Base-by-base conservation (phyloP, 805 yeast genomes). In the Zygotorulaspora chibaensis region DNA sequence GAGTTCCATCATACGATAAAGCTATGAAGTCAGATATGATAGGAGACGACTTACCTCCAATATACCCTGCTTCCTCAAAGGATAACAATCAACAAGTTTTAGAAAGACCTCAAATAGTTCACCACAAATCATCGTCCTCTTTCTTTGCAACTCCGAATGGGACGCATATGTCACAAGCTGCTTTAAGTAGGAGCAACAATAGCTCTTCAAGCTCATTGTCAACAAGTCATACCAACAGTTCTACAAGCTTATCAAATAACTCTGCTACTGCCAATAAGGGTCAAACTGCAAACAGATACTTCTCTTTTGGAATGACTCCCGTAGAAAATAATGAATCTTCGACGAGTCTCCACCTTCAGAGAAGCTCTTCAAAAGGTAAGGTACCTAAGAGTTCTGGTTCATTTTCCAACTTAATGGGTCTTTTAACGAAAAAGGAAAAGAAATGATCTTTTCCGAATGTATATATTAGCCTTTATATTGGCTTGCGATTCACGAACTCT, bases 1-100 rank as follows among this genome's bases (percentile, higher is more conserved):
- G 79, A 40, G 96, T 91, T 6, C 98, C 98, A 0, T 81, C 96
- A 0, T 91, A 91, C 65, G 76, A 75, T 7, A 82, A 85, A 27
- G 97, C 98, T 0, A 66, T 89, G 63, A 77, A 76, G 56, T 65
- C 77, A 2, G 81, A 74, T 38, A 68, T 66, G 5, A 65, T 73
- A 9, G 75, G 70, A 2, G 75, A 70, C 16, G 79, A 76, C 42
- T 66, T 83, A 20, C 82, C 96, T 1, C 97, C 97, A 0, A 75
- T 77, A 2, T 89, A 88, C 62, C 63, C 62, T 4, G 31, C 26
- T 3, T 41, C 39, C 30, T 29, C 47, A 4, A 16, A 40, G 8
- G 26, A 30, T 23, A 26, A 38, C 9, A 28, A 40, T 20, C 23
- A 39, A 27, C 35, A 33, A 15, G 23, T 36, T 43, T 35, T 59